Evolutionary conservation across 331 rosid genomes (phyloP).

Genomic region (Dryas integrifolia): DNA sequence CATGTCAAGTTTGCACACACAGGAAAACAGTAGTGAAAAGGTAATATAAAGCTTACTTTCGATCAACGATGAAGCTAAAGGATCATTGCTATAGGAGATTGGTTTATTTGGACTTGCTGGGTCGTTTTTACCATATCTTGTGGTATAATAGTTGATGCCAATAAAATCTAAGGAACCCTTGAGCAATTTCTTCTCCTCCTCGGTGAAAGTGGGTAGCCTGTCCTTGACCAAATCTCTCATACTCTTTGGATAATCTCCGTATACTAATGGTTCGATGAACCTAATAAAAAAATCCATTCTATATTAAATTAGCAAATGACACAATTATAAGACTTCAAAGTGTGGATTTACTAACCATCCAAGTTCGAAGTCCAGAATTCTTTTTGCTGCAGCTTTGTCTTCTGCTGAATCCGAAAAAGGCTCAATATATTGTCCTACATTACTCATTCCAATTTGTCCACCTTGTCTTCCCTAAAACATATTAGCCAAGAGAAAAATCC

Average conservation of each 20-base stretch:
- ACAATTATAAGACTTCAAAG: background rate
- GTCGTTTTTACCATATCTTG: conserved; percentile 17
- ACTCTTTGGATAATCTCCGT: conserved; percentile 37
- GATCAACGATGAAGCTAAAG: background rate
- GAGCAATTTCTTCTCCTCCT: conserved; percentile 21
- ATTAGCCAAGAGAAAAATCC: background rate
- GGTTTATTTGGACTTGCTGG: background rate
- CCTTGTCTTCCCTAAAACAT: conserved; percentile 28
- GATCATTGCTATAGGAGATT: conserved; percentile 9
- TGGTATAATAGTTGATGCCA: conserved; percentile 36
- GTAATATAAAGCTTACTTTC: background rate
- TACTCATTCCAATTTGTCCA: conserved; percentile 40
- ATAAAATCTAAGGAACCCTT: conserved; percentile 38
- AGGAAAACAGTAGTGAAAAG: background rate
- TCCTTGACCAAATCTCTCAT: conserved; percentile 33
- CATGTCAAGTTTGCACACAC: background rate
- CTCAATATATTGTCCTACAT: conserved; percentile 20
- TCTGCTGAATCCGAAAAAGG: conserved; percentile 31
- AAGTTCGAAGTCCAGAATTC: conserved; percentile 33
- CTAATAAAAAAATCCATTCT: conserved; percentile 12
- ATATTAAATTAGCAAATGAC: background rate
- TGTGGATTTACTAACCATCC: conserved; percentile 38
- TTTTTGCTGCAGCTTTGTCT: conserved; percentile 39
- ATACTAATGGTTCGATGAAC: conserved; percentile 41
- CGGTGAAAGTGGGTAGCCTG: conserved; percentile 36